Evolutionary conservation across 2,329 filamentous ascomycete species (phyloP), one percentile per base, ranked within the genome.

Genomic region (Colletotrichum sp.): DNA sequence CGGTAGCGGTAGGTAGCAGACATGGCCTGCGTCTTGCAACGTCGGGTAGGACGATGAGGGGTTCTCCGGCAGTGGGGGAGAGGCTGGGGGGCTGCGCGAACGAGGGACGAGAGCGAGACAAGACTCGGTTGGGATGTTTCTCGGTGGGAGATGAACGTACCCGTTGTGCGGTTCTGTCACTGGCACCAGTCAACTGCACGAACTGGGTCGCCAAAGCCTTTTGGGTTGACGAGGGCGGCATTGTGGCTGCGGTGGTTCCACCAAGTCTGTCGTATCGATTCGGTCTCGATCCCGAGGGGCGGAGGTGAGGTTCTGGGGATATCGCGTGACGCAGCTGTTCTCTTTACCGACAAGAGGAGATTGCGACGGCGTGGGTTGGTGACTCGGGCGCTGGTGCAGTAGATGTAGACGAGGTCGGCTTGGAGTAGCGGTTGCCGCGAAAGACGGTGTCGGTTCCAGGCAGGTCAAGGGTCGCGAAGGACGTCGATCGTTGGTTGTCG

Each of bases 131-230:
- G 68, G 16, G 44, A 52, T 21, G 44, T 52, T 52, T 52, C n/a
- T 52, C 44, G 44, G 44, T 21, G 63, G 32, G 24, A 30, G n/a
- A 36, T 69, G 30, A 63, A 86, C 87, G 79, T 85, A 90, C 88
- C 82, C 85, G 84, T 73, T 83, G 82, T 44, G 88, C 88, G 39
- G 82, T 84, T 76, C 86, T 85, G 69, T 88, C 88, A 18, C 82
- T 81, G 18, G 85, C 84, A 39, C 87, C 87, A 13, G 88, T 89
- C 63, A 87, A 79, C 66, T 81, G 78, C 66, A 86, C 80, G 78
- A 90, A 89, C 80, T 88, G 83, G 66, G 80, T 78, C 76, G 86
- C 81, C 78, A 87, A 74, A 55, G 82, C 80, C 82, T 85, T 88
- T 79, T 89, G 85, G 77, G 85, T 78, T 44, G 84, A 83, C 60